Base-by-base conservation (phyloP, 495 filamentous ascomycete species). In the Hypoxylon rickii region DNA sequence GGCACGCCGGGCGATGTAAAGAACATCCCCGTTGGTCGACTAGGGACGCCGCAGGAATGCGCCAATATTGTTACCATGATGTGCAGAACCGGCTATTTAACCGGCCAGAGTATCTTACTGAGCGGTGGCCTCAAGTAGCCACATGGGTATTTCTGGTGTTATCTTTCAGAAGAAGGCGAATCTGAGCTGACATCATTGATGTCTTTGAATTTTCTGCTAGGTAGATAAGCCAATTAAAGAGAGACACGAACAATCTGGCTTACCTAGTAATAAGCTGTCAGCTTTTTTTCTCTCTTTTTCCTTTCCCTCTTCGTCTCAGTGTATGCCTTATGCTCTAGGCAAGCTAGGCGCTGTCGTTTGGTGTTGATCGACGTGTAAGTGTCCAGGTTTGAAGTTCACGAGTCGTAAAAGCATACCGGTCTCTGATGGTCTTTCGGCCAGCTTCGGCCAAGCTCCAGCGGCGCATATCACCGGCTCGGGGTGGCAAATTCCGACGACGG, bases 1-100 rank as follows among this genome's bases (percentile, higher is more conserved):
- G 69, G 69, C 4, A 67, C 72, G 22, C 75, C 80, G 1, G 80
- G 81, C 12, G 78, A 80, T 38, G 79, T 78, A 11, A 65, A 37
- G 34, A 70, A 72, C 64, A 86, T 89, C 43, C 87, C 87, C 0
- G 67, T 89, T 5, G 79, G 81, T 4, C 69, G 86, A 33, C 66
- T 89, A 15, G 87, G 87, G 1, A 76, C 69, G n/a, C 84, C 86
- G 3, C 75, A 83, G 33, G 87, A 91, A 70, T 79, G 84, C 33
- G 86, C 84, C 0, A 85, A 87, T 70, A 79, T 82, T 26, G 85
- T 91, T 12, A 76, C 74, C 1, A 86, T 88, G 85, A 71, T 88
- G 45, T 81, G 80, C 46, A 81, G 73, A 52, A 89, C 85, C 11
- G 87, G 86, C 3, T 90, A 89, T 61, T 76, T 88, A 71, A 90